These are phyloP conservation scores for Beauveria scarabaeidicola DNA, from an alignment of 2,329 filamentous ascomycete genomes.

Conservation along the genomic window DNA sequence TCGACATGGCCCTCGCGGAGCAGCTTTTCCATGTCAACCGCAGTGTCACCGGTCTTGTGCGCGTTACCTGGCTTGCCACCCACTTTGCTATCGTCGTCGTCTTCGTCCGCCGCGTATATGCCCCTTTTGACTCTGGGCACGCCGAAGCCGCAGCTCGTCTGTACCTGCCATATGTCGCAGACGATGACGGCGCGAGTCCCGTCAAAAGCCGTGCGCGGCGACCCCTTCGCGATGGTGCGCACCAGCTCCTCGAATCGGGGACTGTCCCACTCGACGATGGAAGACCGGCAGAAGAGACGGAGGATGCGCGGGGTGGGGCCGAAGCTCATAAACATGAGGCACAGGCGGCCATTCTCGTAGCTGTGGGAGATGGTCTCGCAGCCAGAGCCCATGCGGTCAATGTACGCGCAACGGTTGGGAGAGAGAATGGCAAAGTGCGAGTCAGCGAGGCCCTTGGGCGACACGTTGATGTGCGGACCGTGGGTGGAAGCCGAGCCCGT, in stretches of 20 bases:
- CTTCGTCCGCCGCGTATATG: slow-evolving; percentile 24
- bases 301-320: slow-evolving; percentile 51
- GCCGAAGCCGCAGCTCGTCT: slow-evolving; percentile 59
- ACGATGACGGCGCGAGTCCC: slow-evolving; percentile 53
- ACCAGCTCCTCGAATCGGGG: slow-evolving; percentile 41
- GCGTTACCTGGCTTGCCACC: slow-evolving; percentile 12
- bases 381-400: slow-evolving; percentile 67
- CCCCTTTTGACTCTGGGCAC: slow-evolving; percentile 45
- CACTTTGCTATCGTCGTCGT: slow-evolving; percentile 7
- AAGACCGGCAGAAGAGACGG: slow-evolving; percentile 52
- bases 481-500: slow-evolving; percentile 63
- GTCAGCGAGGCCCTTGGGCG: slow-evolving; percentile 60
- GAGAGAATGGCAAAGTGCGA: slow-evolving; percentile 54
- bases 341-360: slow-evolving; percentile 68
- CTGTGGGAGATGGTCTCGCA: slow-evolving; percentile 69
- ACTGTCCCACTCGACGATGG: slow-evolving; percentile 52
- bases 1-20: slow-evolving; percentile 18
- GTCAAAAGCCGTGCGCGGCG: slow-evolving; percentile 29
- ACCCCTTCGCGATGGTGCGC: slow-evolving; percentile 27
- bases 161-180: slow-evolving; percentile 54
- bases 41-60: neutral
- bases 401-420: slow-evolving; percentile 55
- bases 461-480: slow-evolving; percentile 66
- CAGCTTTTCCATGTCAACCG: slow-evolving; percentile 17
- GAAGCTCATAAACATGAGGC: slow-evolving; percentile 66